Conservation (phyloP, 1,139 yeast species). For the Taphrina wiesneri region DNA sequence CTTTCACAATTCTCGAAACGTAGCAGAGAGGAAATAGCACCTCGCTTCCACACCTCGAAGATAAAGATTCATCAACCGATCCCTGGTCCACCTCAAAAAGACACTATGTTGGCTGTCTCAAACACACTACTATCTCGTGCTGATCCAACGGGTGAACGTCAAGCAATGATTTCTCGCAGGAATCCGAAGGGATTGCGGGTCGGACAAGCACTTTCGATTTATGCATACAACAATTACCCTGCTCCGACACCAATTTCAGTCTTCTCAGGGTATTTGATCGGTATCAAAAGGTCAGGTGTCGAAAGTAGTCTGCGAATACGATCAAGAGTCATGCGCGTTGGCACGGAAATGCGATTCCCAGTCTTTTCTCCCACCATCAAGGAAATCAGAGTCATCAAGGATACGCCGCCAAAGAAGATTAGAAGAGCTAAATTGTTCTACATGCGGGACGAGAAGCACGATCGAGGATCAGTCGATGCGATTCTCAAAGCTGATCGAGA, state of each 20-base stretch:
- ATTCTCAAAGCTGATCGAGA: conserved; percentile 30
- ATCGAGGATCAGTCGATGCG: conserved; percentile 34
- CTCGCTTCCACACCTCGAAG: conserved; percentile 2
- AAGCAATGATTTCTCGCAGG: conserved; percentile 27
- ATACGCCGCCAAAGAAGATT: conserved; percentile 39
- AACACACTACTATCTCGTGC: background rate
- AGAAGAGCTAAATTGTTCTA: conserved; percentile 41
- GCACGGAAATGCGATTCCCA: conserved; percentile 41
- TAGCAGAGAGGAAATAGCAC: background rate
- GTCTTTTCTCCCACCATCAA: conserved; percentile 40
- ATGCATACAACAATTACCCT: conserved; percentile 35
- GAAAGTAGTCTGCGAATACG: conserved; percentile 40
- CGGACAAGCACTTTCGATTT: conserved; percentile 36
- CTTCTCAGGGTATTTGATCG: conserved; percentile 41
- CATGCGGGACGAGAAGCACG: conserved; percentile 43
- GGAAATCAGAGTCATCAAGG: conserved; percentile 38
- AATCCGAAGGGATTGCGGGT: conserved; percentile 27
- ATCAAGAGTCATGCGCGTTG: conserved; percentile 40
- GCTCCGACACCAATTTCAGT: conserved; percentile 29
- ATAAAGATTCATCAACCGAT: conserved; percentile 23
- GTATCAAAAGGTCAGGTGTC: conserved; percentile 41
- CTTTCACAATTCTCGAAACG: background rate
- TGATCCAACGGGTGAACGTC: conserved; percentile 29
- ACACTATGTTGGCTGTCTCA: conserved; percentile 7
- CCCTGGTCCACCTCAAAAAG: conserved; percentile 28